Base-by-base conservation (phyloP, 148 eudicot genomes). In the Rhododendron griersonianum region DNA sequence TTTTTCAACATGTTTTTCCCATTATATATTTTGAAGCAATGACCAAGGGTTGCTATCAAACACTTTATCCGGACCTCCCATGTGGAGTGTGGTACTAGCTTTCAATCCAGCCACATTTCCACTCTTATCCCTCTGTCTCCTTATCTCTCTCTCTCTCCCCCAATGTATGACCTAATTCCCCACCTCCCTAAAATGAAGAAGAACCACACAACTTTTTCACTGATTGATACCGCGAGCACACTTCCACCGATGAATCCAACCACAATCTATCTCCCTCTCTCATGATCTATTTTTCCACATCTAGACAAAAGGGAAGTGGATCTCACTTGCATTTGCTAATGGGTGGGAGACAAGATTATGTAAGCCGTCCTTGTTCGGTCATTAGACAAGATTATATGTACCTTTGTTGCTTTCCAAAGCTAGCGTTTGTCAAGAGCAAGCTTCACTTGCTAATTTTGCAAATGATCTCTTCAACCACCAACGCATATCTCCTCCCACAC, bases 401-500 rank as follows among this genome's bases (percentile, higher is more conserved):
- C 33, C 9, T 1, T 28, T 11, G 1, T 67, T 67, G 33, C 4
- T 78, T 47, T 5, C 13, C 33, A 13, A 23, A n/a, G 7, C 47
- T 81, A 59, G 67, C 48, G 71, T 37, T 81, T 81, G 14, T 33
- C 25, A 41, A 41, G 3, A 81, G 9, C 18, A 16, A 15, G 21
- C 21, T 33, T 80, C 41, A n/a, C 63, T 81, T 16, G 2, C 47
- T 7, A 57, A 6, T 59, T 23, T 11, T 28, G 18, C 28, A 84
- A 41, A 41, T 84, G 86, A 74, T 73, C 48, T 21, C 86, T 50
- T 74, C 86, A 73, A 47, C 2, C 86, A 48, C 55, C 86, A 50
- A 28, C 51, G 33, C 48, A 41, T 51, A 51, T 33, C 65, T 63
- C 3, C 51, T 50, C 37, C 63, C 79, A 21, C 45, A 48, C 11